Evolutionary conservation across 2,329 filamentous ascomycete genomes (phyloP).

Genomic region (Colletotrichum aenigma): DNA sequence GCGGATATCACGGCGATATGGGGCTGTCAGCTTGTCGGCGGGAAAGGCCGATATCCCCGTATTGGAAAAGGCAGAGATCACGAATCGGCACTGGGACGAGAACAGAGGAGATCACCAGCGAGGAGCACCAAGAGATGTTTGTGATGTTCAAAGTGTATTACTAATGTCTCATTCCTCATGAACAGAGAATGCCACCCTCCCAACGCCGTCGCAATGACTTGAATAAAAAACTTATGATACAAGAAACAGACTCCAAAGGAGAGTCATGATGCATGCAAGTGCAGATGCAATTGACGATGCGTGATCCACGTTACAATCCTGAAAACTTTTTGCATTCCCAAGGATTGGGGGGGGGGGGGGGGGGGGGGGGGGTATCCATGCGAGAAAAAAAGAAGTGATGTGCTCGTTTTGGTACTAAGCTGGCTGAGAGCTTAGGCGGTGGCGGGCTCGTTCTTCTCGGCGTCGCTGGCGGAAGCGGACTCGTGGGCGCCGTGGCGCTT

Average conservation of each 20-base stretch:
- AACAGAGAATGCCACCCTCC: conserved; percentile 1
- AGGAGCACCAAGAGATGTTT: not conserved
- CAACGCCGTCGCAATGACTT: conserved; percentile 19
- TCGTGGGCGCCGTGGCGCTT: conserved; percentile 27
- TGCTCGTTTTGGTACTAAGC: not conserved
- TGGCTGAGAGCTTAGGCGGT: not conserved
- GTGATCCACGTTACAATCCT: not conserved
- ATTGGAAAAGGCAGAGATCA: not conserved
- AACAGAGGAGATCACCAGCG: not conserved
- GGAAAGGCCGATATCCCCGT: not conserved
- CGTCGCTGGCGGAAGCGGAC: conserved; percentile 3
- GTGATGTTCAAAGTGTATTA: conserved; percentile 1
- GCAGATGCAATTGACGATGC: not conserved
- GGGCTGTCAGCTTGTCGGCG: not conserved
- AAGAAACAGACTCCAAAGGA: not conserved
- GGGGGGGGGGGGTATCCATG: not conserved
- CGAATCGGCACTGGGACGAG: not conserved
- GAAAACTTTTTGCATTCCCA: not conserved
- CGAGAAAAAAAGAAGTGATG: not conserved
- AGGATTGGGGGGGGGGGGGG: not conserved
- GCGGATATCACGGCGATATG: not conserved
- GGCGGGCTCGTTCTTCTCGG: conserved; percentile 1
- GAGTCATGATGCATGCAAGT: not conserved
- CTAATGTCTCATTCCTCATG: conserved; percentile 14
- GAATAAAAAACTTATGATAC: conserved; percentile 3